Base-by-base conservation (phyloP, 75 land plant species). In the Adiantum capillusveneris region DNA sequence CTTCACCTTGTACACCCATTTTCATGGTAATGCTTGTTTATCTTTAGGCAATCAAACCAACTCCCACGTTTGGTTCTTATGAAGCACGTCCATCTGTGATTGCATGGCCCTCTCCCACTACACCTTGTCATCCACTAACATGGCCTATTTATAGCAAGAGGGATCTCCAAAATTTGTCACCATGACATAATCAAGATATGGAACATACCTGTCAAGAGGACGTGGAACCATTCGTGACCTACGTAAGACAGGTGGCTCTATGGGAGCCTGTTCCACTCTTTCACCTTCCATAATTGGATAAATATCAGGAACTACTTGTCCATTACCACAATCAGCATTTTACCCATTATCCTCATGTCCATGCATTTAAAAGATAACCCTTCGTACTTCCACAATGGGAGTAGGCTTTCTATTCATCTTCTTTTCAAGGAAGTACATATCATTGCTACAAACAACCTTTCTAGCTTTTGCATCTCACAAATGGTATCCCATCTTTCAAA, bases 51-150 rank as follows among this genome's bases (percentile, higher is more conserved):
- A n/a, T n/a, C n/a, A n/a, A n/a, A n/a, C n/a, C n/a, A n/a, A n/a
- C n/a, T n/a, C n/a, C n/a, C 68, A 20, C 0, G 2, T 28, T 2
- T 2, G 5, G 0, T 39, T 61, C 3, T 44, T 6, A 61, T 45
- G 51, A 27, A 61, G 30, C n/a, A 44, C 43, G 17, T 45, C 0
- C 16, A 61, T 45, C 49, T 61, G 20, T 25, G 26, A 41, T 61
- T 61, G 51, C 52, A 61, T 61, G 22, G 2, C 50, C 21, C 42
- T 45, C 21, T n/a, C n/a, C n/a, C n/a, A n/a, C n/a, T n/a, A n/a
- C n/a, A n/a, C n/a, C n/a, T n/a, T n/a, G n/a, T n/a, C n/a, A n/a
- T n/a, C n/a, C n/a, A n/a, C n/a, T n/a, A n/a, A n/a, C n/a, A n/a
- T n/a, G n/a, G n/a, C n/a, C n/a, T n/a, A n/a, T n/a, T n/a, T n/a